Conservation (phyloP, 306 rosid species). For the Sicyos edulis region DNA sequence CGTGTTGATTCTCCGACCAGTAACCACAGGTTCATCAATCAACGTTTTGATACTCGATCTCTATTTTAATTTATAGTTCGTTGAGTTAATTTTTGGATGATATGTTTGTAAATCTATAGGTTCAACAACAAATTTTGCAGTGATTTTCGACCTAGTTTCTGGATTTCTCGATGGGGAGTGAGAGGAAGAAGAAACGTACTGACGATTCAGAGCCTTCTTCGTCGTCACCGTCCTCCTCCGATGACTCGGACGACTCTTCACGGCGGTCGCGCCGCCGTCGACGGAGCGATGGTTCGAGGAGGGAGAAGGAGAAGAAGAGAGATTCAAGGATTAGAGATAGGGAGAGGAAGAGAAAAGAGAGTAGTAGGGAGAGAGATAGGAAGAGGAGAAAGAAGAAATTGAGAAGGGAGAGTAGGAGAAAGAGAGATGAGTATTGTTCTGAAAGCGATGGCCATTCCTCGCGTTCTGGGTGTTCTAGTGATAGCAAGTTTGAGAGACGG, state of each 20-base stretch:
- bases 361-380: conserved; percentile 34
- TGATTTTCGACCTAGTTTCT: not conserved
- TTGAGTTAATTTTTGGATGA: too few relatives aligned
- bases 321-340: conserved; percentile 40
- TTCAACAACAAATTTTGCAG: too few relatives aligned
- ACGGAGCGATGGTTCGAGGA: conserved; percentile 43
- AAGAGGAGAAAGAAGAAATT: conserved; percentile 39
- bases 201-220: conserved; percentile 37
- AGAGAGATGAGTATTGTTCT: conserved; percentile 28
- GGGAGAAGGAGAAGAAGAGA: conserved; percentile 41
- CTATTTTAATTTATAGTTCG: too few relatives aligned
- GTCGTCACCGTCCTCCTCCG: conserved; percentile 37
- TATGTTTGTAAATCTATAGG: too few relatives aligned
- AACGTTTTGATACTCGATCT: too few relatives aligned
- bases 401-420: conserved; percentile 30
- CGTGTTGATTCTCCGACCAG: too few relatives aligned
- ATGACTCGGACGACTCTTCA: conserved; percentile 48
- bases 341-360: conserved; percentile 39
- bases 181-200: conserved; percentile 36
- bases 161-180: conserved; percentile 39
- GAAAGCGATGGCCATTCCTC: conserved; percentile 25
- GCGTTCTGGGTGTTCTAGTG: conserved; percentile 27
- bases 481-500: conserved; percentile 28
- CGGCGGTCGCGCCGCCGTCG: conserved; percentile 37
- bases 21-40: too few relatives aligned